Conservation (phyloP, 2,329 filamentous ascomycete species). For the Zasmidium angulare region DNA sequence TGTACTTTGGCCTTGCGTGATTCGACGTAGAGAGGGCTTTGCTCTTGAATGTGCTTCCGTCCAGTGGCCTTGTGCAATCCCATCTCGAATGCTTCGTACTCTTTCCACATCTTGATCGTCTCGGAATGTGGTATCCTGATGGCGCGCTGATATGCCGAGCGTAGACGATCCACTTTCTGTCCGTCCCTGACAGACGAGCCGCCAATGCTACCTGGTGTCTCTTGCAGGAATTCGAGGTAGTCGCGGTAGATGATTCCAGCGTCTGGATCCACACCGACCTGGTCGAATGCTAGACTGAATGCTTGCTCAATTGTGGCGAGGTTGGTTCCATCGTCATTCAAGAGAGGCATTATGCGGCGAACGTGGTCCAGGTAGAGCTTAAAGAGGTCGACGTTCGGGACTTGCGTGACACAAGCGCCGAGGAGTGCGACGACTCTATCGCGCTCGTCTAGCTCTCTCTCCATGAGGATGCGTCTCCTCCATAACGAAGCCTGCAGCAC, state of each 20-base stretch:
- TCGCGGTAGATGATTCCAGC: constrained; percentile 89
- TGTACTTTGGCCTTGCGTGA: constrained; percentile 87
- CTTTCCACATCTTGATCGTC: constrained; percentile 87
- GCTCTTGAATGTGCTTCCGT: constrained; percentile 90
- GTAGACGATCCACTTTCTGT: constrained; percentile 93
- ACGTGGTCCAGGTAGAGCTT: constrained; percentile 94
- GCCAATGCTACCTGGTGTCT: constrained; percentile 68
- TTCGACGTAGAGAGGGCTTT: constrained; percentile 92
- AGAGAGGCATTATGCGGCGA: constrained; percentile 84
- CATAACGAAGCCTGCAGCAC: constrained; percentile 76
- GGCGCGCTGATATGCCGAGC: constrained; percentile 89
- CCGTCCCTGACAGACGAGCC: constrained; percentile 92
- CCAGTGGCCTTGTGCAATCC: constrained; percentile 89
- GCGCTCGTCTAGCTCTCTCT: constrained; percentile 82
- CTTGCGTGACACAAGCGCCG: constrained; percentile 71
- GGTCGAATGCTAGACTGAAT: constrained; percentile 88
- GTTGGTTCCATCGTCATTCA: constrained; percentile 73
- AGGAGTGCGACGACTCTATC: constrained; percentile 80
- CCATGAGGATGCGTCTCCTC: constrained; percentile 85
- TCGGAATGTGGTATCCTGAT: constrained; percentile 82
- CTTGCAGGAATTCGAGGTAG: constrained; percentile 90
- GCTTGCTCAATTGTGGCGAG: constrained; percentile 78
- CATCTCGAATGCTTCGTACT: constrained; percentile 97
- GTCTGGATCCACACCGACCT: constrained; percentile 88
- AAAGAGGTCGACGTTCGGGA: constrained; percentile 86